Evolutionary conservation across 2,329 filamentous ascomycete species (phyloP), one percentile per base, ranked within the genome.

Genomic region (Calonectria honghensis): DNA sequence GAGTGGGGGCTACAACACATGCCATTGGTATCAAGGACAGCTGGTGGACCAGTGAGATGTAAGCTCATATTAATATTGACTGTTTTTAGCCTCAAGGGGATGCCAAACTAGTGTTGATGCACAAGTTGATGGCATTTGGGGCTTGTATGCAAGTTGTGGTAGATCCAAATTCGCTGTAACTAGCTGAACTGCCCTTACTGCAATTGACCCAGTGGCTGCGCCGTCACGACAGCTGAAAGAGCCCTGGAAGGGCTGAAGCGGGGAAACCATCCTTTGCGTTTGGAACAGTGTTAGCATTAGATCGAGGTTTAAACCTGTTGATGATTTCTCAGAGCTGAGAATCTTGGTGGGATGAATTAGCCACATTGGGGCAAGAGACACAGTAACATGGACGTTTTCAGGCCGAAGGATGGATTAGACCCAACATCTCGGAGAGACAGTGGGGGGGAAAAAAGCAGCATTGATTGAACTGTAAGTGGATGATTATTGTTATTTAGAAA

Each of bases 1-100:
- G 27, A 32, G 54, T 65, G 48, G 59, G 59, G 68, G 57, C 48
- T 41, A 39, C 27, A 37, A n/a, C 45, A 65, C 54, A 20, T 20
- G 41, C 39, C 35, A 48, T 70, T 65, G 37, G 59, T 70, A 65
- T 70, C 48, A 16, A 35, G 35, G n/a, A 41, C 14, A 27, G 57
- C 20, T 6, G 5, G 35, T 24, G 54, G 57, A 18, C 57, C 14
- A 41, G 32, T 61, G 14, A 61, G n/a, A 29, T 39, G 35, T 27
- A 39, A 61, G n/a, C 24, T 18, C 13, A 41, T 61, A 41, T 41
- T 35, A 61, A 37, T 16, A n/a, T 16, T 10, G 35, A 29, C 35
- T 39, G 16, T 24, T 41, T 61, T 41, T 18, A 14, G n/a, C 24
- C 27, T 27, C n/a, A 7, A 39, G 14, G 6, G 35, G 24, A 61